A percentile compares a stretch with the other conserved stretches of the same genome.
These are phyloP conservation scores for Chenopodium quinoa DNA, from an alignment of 148 eudicot genomes.

Conservation along the genomic window DNA sequence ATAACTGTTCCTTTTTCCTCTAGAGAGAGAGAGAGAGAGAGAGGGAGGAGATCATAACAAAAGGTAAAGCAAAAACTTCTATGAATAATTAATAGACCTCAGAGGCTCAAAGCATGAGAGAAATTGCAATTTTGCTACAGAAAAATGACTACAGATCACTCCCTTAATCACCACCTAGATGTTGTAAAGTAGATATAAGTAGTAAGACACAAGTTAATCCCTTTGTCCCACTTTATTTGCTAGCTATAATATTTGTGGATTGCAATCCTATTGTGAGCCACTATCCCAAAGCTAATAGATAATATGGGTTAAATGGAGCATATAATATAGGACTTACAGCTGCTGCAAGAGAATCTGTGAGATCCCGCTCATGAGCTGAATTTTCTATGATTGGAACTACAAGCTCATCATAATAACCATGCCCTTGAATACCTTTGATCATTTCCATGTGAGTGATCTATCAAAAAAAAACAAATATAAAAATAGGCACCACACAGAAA, in stretches of 20 bases:
- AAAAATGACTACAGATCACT: not conserved
- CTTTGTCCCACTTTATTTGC: not conserved
- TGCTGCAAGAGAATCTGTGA: constrained; percentile 87
- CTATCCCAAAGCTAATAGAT: not conserved
- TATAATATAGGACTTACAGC: constrained; percentile 56
- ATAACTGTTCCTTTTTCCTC: not conserved
- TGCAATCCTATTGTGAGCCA: not conserved
- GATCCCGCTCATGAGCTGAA: constrained; percentile 89
- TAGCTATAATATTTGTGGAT: not conserved
- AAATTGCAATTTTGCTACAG: not conserved
- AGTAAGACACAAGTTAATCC: not conserved
- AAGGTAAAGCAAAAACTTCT: not conserved
- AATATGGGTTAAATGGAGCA: not conserved
- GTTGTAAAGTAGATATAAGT: not conserved
- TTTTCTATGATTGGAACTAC: constrained; percentile 96
- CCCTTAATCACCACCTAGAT: constrained; percentile 1
- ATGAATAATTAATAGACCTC: not conserved
- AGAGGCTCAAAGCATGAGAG: not conserved
- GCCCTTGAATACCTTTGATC: constrained; percentile 98
- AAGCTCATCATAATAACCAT: constrained; percentile 96
- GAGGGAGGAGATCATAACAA: no score
- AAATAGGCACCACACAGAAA: not conserved
- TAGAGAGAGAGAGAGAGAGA: not conserved
- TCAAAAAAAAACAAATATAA: constrained; percentile 4
- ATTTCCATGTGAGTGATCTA: constrained; percentile 99